Evolutionary conservation across 129 eudicot species (phyloP).

Genomic region (Smallanthus sonchifolius): DNA sequence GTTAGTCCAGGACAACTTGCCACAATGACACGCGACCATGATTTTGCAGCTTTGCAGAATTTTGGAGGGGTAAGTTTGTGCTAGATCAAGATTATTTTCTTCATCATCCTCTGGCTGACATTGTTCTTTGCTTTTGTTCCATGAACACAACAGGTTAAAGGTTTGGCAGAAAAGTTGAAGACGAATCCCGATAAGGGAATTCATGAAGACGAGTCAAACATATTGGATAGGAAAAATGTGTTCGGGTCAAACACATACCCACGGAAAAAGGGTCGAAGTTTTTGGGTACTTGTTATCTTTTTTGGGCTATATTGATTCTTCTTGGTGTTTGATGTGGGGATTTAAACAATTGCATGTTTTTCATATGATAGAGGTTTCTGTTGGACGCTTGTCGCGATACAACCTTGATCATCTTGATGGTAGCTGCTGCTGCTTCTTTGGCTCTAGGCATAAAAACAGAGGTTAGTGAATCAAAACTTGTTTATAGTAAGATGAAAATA

Average conservation of each 20-base stretch:
- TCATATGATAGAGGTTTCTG: conserved; percentile 54
- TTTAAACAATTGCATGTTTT: not conserved
- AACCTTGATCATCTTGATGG: conserved; percentile 90
- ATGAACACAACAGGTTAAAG: conserved; percentile 47
- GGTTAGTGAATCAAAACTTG: conserved; percentile 38
- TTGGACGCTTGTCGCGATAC: conserved; percentile 90
- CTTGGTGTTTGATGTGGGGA: not conserved
- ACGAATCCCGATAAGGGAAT: conserved; percentile 69
- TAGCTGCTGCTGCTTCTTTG: conserved; percentile 95
- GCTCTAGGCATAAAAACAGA: conserved; percentile 90
- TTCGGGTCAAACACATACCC: conserved; percentile 95
- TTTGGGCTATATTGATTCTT: not conserved
- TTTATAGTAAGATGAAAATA: not conserved
- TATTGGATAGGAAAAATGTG: conserved; percentile 51
- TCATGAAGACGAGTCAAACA: conserved; percentile 59
- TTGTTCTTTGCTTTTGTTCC: not conserved
- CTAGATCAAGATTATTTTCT: not conserved
- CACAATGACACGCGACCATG: conserved; percentile 68
- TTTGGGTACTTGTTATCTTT: conserved; percentile 50
- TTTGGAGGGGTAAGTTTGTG: conserved; percentile 72
- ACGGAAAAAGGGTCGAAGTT: conserved; percentile 75
- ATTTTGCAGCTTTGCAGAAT: conserved; percentile 53
- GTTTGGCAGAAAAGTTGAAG: conserved; percentile 63
- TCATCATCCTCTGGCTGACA: not conserved
- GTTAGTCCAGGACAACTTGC: conserved; percentile 62